These are phyloP conservation scores for Monosporascus sp. DNA, from an alignment of 2,329 filamentous ascomycete species.

Conservation along the genomic window DNA sequence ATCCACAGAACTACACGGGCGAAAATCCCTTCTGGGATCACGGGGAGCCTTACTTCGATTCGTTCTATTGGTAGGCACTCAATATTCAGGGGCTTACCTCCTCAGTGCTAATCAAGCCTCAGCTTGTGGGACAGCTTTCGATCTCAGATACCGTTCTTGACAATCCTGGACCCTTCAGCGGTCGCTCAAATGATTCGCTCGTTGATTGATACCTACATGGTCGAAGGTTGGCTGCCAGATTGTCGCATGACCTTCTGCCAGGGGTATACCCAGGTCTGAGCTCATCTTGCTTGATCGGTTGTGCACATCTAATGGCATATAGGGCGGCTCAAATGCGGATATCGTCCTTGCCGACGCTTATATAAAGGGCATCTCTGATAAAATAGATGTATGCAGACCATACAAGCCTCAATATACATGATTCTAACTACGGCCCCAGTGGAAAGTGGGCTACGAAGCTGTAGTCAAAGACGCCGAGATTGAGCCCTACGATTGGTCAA, in stretches of 20 bases:
- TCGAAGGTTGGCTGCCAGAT: slow-evolving; percentile 68
- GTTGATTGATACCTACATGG: slow-evolving; percentile 64
- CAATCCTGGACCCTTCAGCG: slow-evolving; percentile 58
- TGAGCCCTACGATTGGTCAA: slow-evolving; percentile 64
- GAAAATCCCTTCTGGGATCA: slow-evolving; percentile 65
- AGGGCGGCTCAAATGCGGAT: slow-evolving; percentile 71
- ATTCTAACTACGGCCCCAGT: slow-evolving; percentile 34
- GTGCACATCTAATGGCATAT: slow-evolving; percentile 18
- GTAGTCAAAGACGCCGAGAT: slow-evolving; percentile 68
- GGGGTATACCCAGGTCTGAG: slow-evolving; percentile 56
- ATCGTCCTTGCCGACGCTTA: slow-evolving; percentile 62
- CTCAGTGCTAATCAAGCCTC: background rate
- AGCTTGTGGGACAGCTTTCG: slow-evolving; percentile 67
- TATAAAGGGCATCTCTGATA: slow-evolving; percentile 56
- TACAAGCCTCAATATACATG: slow-evolving; percentile 3
- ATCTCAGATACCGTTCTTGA: slow-evolving; percentile 64
- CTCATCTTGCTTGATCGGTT: background rate
- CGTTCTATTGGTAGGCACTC: slow-evolving; percentile 58
- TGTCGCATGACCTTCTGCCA: slow-evolving; percentile 72
- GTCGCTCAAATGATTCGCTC: slow-evolving; percentile 64
- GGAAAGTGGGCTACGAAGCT: slow-evolving; percentile 63
- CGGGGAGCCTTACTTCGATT: slow-evolving; percentile 67
- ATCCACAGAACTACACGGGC: slow-evolving; percentile 67
- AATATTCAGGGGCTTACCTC: background rate
- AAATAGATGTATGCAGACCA: slow-evolving; percentile 39